These are phyloP conservation scores for Aspergillus tanneri DNA, from an alignment of 2,329 filamentous ascomycete genomes.

Conservation along the genomic window DNA sequence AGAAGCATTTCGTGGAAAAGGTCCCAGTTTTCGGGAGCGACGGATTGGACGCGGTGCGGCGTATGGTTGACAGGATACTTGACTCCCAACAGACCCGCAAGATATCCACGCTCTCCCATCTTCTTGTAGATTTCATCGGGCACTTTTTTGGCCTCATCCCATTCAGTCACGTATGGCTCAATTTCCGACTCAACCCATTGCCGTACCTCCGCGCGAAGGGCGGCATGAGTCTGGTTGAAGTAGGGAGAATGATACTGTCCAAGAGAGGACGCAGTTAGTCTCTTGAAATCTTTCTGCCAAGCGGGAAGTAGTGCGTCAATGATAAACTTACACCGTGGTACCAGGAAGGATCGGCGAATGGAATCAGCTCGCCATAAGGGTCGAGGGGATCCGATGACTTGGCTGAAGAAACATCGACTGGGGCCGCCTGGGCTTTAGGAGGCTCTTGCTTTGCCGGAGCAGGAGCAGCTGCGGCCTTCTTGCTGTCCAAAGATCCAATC, in stretches of 20 bases:
- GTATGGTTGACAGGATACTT: conserved; percentile 73
- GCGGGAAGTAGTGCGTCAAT: background rate
- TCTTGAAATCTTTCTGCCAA: background rate
- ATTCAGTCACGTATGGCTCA: conserved; percentile 89
- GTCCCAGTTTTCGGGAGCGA: conserved; percentile 89
- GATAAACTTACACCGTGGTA: conserved; percentile 75
- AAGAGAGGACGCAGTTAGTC: conserved; percentile 14
- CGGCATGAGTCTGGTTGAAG: conserved; percentile 91
- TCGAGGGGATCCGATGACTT: conserved; percentile 73
- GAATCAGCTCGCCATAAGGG: conserved; percentile 79
- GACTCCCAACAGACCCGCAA: conserved; percentile 83
- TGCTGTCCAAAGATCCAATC: conserved; percentile 77
- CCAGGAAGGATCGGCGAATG: conserved; percentile 90
- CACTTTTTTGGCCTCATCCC: conserved; percentile 93
- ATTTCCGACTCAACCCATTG: conserved; percentile 88
- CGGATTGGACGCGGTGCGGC: conserved; percentile 69
- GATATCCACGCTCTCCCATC: conserved; percentile 89
- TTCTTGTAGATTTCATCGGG: conserved; percentile 89
- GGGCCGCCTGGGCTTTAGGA: conserved; percentile 56
- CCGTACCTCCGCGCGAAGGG: conserved; percentile 84
- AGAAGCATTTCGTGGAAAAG: conserved; percentile 96
- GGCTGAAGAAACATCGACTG: conserved; percentile 44
- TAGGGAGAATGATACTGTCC: conserved; percentile 88
- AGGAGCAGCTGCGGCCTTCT: conserved; percentile 61
- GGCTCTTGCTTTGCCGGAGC: conserved; percentile 51